Conservation (phyloP, 129 eudicot species). For the Flaveria brownii region DNA sequence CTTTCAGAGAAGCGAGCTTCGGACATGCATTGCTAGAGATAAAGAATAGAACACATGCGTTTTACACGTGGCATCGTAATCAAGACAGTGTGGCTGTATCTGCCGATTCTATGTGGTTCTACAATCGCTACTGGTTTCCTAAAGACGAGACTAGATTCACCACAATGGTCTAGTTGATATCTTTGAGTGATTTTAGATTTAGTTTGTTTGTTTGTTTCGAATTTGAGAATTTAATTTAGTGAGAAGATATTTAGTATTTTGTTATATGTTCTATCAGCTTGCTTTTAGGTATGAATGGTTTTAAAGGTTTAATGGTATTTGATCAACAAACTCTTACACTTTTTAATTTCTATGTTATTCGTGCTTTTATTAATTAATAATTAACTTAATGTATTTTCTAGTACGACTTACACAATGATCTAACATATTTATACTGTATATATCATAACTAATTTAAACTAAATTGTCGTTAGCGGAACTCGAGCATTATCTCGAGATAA, state of each 20-base stretch:
- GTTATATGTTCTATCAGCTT: not conserved
- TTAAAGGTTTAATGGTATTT: no score
- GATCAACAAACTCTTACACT: no score
- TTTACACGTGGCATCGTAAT: conserved; percentile 76
- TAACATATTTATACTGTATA: no score
- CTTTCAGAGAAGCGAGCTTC: conserved; percentile 74
- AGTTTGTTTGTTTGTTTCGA: not conserved
- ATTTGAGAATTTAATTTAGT: not conserved
- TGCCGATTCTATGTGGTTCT: conserved; percentile 63
- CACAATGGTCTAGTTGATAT: not conserved
- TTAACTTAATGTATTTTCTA: no score
- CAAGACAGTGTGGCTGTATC: conserved; percentile 52
- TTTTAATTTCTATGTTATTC: no score
- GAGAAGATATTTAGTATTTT: not conserved
- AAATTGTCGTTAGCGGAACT: no score
- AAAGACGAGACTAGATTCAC: conserved; percentile 42
- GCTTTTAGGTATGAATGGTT: no score
- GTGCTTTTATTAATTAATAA: no score
- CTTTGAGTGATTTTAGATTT: not conserved
- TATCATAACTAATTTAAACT: no score
- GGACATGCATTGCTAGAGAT: conserved; percentile 73
- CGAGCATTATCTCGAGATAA: no score
- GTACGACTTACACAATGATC: no score
- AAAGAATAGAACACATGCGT: conserved; percentile 72
- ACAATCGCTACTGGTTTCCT: conserved; percentile 65